Evolutionary conservation across 2,329 filamentous ascomycete species (phyloP), one percentile per base, ranked within the genome.

Genomic region (Chaetomiaceae sp.): DNA sequence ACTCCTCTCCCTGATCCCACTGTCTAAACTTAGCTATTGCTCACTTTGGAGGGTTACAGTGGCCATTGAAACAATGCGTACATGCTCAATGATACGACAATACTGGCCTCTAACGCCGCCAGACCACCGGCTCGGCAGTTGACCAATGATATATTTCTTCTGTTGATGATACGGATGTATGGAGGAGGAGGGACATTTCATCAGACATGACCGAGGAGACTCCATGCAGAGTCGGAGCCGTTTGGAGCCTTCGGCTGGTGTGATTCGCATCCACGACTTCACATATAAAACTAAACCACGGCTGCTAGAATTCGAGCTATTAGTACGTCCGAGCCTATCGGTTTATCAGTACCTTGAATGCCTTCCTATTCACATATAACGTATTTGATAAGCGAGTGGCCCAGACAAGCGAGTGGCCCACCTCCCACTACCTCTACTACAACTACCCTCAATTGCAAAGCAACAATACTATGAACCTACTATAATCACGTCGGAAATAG

Each of bases 81-180:
- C 52, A 38, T 54, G 50, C 17, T 54, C 50, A 12, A 32, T 48
- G 33, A 54, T 54, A 36, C 50, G 52, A 1, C n/a, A n/a, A n/a
- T n/a, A n/a, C 52, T 48, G 3, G 38, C 47, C 6, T 54, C 52
- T 50, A 50, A 54, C 14, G 43, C 44, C 3, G 47, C 49, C 6
- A 54, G 20, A 2, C 40, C 39, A 3, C 40, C 38, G 17, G 40
- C 38, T 3, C 34, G 26, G 33, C 52, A 54, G 15, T 54, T 50
- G 4, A 54, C 52, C 52, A 50, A 54, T 4, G 50, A 52, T 48
- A 52, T 54, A 15, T 54, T 40, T 3, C 22, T 48, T 8, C 39
- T 27, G 22, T 52, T 52, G 9, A 30, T 52, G n/a, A 45, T 49
- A 11, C 50, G 43, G 19, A 50, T 11, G 14, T 45, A 49, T 4